These are phyloP conservation scores for Saccharomyces cerevisiae DNA, from an alignment of 805 yeast species.

Conservation along the genomic window DNA sequence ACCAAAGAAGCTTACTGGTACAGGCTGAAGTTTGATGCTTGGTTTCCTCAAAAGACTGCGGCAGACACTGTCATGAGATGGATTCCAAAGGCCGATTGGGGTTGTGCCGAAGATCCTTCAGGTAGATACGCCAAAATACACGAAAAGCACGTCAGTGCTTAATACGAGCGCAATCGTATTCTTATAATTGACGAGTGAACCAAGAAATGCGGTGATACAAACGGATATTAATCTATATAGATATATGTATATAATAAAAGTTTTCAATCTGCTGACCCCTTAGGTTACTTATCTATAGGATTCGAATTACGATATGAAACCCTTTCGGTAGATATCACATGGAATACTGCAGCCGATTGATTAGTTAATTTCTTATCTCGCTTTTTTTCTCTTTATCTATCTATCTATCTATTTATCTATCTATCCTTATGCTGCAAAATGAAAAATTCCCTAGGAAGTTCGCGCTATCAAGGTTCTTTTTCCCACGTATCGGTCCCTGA, in stretches of 20 bases:
- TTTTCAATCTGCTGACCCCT: not conserved
- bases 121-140: slow-evolving; percentile 91
- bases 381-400: not conserved
- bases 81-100: slow-evolving; percentile 99
- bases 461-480: not conserved
- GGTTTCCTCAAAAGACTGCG: slow-evolving; percentile 82
- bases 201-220: not conserved
- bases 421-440: not conserved
- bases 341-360: not conserved
- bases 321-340: not conserved
- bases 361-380: not conserved
- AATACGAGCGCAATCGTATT: not conserved
- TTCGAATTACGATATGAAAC: not conserved
- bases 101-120: slow-evolving; percentile 93
- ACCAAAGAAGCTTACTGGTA: slow-evolving; percentile 98
- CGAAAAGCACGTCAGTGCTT: slow-evolving; percentile 44
- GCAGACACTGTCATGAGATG: slow-evolving; percentile 97
- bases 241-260: not conserved
- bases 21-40: slow-evolving; percentile 85
- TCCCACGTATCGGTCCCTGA: not conserved
- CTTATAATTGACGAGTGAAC: not conserved
- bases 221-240: not conserved
- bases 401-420: too few relatives aligned
- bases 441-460: not conserved
- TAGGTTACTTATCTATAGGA: not conserved